Evolutionary conservation across 2,329 filamentous ascomycete genomes (phyloP).

Genomic region (Acephala macrosclerotiorum): DNA sequence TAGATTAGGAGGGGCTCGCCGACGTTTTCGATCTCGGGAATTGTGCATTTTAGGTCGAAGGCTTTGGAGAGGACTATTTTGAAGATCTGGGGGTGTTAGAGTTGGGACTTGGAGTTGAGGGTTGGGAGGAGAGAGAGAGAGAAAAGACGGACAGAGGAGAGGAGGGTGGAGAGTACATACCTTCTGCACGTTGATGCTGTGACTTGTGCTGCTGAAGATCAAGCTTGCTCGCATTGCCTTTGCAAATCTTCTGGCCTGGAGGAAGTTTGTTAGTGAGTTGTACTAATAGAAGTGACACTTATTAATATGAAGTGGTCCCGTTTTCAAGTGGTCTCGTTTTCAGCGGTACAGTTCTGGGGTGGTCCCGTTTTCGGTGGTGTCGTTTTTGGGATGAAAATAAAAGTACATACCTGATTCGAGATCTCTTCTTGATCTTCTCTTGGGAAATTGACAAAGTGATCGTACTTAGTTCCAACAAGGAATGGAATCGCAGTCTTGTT

Average conservation of each 20-base stretch:
- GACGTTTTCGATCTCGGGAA: constrained; percentile 97
- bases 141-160: neutral
- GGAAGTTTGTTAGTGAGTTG: constrained; percentile 14
- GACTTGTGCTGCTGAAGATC: constrained; percentile 98
- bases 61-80: constrained; percentile 99
- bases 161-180: constrained; percentile 54
- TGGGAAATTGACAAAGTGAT: constrained; percentile 99
- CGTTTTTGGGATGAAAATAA: neutral
- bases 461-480: constrained; percentile 96
- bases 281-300: neutral
- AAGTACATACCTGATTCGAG: constrained; percentile 78
- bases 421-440: constrained; percentile 98
- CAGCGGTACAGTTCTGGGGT: neutral
- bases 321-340: neutral
- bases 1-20: constrained; percentile 96
- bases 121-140: constrained; percentile 23
- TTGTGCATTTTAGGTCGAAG: constrained; percentile 98
- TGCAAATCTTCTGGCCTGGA: constrained; percentile 90
- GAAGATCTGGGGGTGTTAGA: constrained; percentile 76
- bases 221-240: constrained; percentile 98
- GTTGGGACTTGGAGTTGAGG: constrained; percentile 15
- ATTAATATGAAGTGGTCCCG: too few species aligned
- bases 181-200: constrained; percentile 99
- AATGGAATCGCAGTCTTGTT: constrained; percentile 99
- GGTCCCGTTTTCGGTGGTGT: neutral